Evolutionary conservation across 164 flowering plant genomes (phyloP).

Genomic region (Brasenia schreberi): DNA sequence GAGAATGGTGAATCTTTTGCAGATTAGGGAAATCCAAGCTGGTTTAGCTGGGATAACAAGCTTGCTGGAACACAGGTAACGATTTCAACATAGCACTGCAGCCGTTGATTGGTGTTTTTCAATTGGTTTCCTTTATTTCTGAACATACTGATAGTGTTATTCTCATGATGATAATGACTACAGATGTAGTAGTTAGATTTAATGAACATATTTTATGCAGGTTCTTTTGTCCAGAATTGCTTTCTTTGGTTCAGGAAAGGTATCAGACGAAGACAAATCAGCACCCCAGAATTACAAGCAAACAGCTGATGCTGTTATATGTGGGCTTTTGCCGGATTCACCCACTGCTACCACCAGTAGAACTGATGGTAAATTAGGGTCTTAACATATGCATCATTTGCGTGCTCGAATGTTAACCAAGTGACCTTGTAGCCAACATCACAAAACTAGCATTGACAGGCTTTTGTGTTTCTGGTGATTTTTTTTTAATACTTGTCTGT

Average conservation of each 20-base stretch:
- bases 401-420: not conserved
- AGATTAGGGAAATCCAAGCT: constrained; percentile 58
- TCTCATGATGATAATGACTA: not conserved
- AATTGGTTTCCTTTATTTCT: not conserved
- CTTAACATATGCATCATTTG: not conserved
- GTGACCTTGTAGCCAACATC: not conserved
- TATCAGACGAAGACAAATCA: constrained; percentile 17
- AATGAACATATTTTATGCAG: constrained; percentile 24
- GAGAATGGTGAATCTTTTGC: constrained; percentile 54
- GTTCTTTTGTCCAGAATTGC: constrained; percentile 67
- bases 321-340: constrained; percentile 81
- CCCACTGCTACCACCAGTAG: constrained; percentile 84
- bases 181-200: not conserved
- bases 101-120: not conserved
- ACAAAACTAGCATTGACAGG: not conserved
- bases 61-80: constrained; percentile 85
- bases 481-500: not conserved
- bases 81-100: not conserved
- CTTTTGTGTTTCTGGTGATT: not conserved
- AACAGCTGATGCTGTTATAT: constrained; percentile 92
- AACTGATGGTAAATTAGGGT: constrained; percentile 48
- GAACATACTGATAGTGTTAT: not conserved
- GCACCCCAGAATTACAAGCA: constrained; percentile 50
- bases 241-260: constrained; percentile 44
- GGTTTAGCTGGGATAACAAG: constrained; percentile 98